A percentile compares a stretch with the other conserved stretches of the same genome.
phyloP scores from a whole-genome alignment of 1,284 basidiomycete genomes.

The Takashimella tepidaria region DNA sequence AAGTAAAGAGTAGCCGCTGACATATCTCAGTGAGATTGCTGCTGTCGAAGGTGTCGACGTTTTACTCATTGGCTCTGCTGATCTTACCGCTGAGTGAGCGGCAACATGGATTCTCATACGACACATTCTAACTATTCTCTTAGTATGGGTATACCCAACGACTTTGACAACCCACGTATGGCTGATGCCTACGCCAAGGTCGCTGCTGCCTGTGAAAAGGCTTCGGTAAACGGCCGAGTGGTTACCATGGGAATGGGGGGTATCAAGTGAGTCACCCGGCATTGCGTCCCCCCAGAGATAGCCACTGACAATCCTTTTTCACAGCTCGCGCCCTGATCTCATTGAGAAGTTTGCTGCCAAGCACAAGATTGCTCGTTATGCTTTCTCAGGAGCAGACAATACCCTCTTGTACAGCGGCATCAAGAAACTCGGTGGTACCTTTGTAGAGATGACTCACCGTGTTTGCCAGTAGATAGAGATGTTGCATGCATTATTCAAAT shows the following conservation, averaged over 20 bases:
- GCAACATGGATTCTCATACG: no score
- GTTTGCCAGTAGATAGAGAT: neutral
- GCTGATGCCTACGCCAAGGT: constrained; percentile 14
- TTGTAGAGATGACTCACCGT: neutral
- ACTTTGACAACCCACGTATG: constrained; percentile 13
- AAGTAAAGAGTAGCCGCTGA: neutral
- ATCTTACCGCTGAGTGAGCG: constrained; percentile 19
- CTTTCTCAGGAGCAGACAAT: constrained; percentile 20
- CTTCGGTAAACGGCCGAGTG: constrained; percentile 11
- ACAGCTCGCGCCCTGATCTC: constrained; percentile 14
- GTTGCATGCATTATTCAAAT: neutral
- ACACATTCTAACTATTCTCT: neutral
- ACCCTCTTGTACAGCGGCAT: constrained; percentile 5
- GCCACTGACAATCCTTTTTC: no score
- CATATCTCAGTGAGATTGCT: constrained; percentile 14
- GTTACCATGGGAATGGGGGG: constrained; percentile 18
- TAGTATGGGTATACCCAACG: constrained; percentile 23
- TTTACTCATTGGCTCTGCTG: constrained; percentile 14
- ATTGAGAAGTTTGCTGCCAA: constrained; percentile 16
- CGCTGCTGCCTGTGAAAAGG: constrained; percentile 11
- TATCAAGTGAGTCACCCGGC: constrained; percentile 17
- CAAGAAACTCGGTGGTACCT: neutral
- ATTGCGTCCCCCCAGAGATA: no score
- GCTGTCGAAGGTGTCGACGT: constrained; percentile 21
- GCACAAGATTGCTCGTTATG: constrained; percentile 14